Base-by-base conservation (phyloP, 305 asterid genomes). In the Lippia alba region DNA sequence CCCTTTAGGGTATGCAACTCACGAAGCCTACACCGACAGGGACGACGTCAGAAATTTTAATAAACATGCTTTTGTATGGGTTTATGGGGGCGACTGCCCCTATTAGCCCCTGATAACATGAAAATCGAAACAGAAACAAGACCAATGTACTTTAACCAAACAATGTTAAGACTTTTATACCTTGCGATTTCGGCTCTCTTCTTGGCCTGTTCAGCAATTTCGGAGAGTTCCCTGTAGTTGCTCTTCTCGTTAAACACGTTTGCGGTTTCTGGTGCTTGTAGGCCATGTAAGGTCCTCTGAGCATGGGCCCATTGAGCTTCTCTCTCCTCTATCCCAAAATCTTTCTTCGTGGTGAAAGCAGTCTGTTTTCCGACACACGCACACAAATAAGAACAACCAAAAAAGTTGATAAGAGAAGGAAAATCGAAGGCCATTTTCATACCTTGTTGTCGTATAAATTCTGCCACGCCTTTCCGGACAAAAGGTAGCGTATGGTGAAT, bases 241-340 rank as follows among this genome's bases (percentile, higher is more conserved):
- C 36, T 83, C 77, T 76, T 80, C 17, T 85, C 90, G 5, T 16
- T 16, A 67, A 78, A 72, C 18, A 67, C 14, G 9, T 64, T 78
- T 15, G 62, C 20, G 1, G 76, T 24, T 67, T 85, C 87, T 11
- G 67, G 69, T 32, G 78, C 34, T 69, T 84, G 83, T 49, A 84
- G 84, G 17, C 89, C 89, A 15, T 84, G 89, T 62, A 84, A 46
- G 51, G 89, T 84, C 78, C 89, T 84, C 58, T 84, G 89, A 51
- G 89, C 89, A 60, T 56, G 78, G 49, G 89, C 89, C 89, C 89
- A 84, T 62, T 84, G 84, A 4, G 89, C 89, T 70, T 84, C 89
- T 62, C 89, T 84, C 75, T 81, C 89, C 58, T 68, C 89, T 76
- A 44, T 81, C 3, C 89, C 89, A 1, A 66, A 84, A 34, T 81